phyloP scores from a whole-genome alignment of 805 yeast species.

The Lachancea dasiensis region DNA sequence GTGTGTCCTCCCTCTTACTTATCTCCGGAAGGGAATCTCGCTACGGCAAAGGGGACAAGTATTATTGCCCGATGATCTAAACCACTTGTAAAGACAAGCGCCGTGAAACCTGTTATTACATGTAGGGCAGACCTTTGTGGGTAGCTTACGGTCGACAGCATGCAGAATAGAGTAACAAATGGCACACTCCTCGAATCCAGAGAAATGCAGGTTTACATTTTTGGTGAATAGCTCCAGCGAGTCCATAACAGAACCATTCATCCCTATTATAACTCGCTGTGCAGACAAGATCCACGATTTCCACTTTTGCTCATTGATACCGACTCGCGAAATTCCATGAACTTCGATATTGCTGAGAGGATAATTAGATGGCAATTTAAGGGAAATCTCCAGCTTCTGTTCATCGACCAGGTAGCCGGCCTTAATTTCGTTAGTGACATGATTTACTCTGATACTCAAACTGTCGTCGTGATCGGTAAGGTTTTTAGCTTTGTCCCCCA shows the following conservation, averaged over 20 bases:
- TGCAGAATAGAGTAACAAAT: constrained; percentile 91
- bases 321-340: constrained; percentile 72
- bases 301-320: constrained; percentile 90
- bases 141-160: constrained; percentile 79
- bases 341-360: constrained; percentile 75
- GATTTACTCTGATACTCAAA: constrained; percentile 54
- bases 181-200: constrained; percentile 95
- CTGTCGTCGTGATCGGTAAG: constrained; percentile 35
- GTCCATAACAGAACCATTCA: constrained; percentile 56
- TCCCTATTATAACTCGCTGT: constrained; percentile 70
- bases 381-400: constrained; percentile 72
- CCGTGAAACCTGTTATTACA: constrained; percentile 94
- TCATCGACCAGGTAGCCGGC: constrained; percentile 79
- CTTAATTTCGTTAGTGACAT: constrained; percentile 58
- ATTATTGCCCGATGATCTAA: constrained; percentile 84
- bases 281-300: constrained; percentile 92
- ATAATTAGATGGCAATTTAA: constrained; percentile 64
- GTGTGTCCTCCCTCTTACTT: background rate
- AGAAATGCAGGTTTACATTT: constrained; percentile 78
- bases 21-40: constrained; percentile 30
- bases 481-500: constrained; percentile 37
- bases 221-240: constrained; percentile 40
- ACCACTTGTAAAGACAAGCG: constrained; percentile 95
- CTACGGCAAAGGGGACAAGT: constrained; percentile 92
- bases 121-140: constrained; percentile 80